Evolutionary conservation across 805 yeast species (phyloP).

Genomic region (Kockiozyma suomiensis): DNA sequence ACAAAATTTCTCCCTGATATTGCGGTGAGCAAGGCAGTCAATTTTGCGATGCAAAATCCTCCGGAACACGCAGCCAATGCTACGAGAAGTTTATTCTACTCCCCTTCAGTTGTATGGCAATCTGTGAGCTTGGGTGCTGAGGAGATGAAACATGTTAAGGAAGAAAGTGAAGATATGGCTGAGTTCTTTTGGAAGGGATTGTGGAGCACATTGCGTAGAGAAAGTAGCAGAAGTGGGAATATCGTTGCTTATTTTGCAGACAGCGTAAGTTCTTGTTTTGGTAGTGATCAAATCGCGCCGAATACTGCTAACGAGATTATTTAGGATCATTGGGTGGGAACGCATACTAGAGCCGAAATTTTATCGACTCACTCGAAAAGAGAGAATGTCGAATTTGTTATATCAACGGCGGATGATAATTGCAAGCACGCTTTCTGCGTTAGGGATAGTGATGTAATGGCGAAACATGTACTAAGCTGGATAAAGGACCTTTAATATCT

Average conservation of each 20-base stretch:
- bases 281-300: background rate
- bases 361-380: constrained; percentile 45
- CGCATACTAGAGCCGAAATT: constrained; percentile 52
- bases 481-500: background rate
- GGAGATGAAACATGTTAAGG: constrained; percentile 57
- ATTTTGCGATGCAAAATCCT: constrained; percentile 40
- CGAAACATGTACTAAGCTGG: constrained; percentile 38
- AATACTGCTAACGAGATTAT: constrained; percentile 43
- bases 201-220: constrained; percentile 33
- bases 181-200: constrained; percentile 53
- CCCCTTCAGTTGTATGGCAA: constrained; percentile 54
- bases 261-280: constrained; percentile 3
- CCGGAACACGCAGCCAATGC: constrained; percentile 47
- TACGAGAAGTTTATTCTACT: constrained; percentile 48
- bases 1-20: constrained; percentile 34
- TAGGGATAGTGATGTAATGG: constrained; percentile 53
- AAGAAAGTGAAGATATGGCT: constrained; percentile 46
- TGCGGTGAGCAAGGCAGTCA: constrained; percentile 36
- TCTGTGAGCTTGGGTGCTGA: constrained; percentile 59
- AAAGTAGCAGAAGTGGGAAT: constrained; percentile 5
- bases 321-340: constrained; percentile 68
- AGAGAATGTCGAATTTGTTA: constrained; percentile 40
- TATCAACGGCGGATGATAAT: constrained; percentile 44
- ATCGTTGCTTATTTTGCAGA: constrained; percentile 27
- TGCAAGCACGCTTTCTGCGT: constrained; percentile 66